A percentile compares a stretch with the other conserved stretches of the same genome.
Conservation (phyloP, 2,329 filamentous ascomycete genomes). For the Colletotrichum cuscutae region DNA sequence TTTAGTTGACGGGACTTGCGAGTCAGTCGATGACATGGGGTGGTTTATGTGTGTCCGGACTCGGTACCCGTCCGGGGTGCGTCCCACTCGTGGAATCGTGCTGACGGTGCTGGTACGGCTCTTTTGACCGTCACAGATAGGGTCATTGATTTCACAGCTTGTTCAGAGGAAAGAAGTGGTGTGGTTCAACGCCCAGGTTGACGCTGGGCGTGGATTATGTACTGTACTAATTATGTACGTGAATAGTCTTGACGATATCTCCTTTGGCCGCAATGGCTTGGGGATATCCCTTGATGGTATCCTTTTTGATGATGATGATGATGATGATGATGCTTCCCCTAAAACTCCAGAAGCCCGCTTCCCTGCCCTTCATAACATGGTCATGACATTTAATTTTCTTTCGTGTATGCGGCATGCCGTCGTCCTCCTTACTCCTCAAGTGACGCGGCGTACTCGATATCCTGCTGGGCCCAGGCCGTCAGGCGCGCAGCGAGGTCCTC, state of each 20-base stretch:
- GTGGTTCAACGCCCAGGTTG: not conserved
- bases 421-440: not conserved
- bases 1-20: not conserved
- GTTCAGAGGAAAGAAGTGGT: not conserved
- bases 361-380: slow-evolving; percentile 11
- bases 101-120: not conserved
- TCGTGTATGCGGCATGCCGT: not conserved
- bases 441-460: slow-evolving; percentile 41
- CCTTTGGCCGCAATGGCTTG: not conserved
- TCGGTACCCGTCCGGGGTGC: not conserved
- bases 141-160: not conserved
- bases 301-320: not conserved
- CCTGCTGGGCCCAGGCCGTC: slow-evolving; percentile 47
- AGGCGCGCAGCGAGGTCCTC: slow-evolving; percentile 51
- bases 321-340: not conserved
- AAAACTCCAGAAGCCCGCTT: slow-evolving; percentile 27
- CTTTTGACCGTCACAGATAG: no score
- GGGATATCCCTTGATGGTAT: not conserved
- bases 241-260: not conserved
- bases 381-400: not conserved
- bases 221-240: slow-evolving; percentile 24
- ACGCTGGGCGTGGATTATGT: not conserved
- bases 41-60: not conserved
- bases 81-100: not conserved
- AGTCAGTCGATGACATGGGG: not conserved